phyloP scores from a whole-genome alignment of 306 rosid genomes.

The Rosa persica region DNA sequence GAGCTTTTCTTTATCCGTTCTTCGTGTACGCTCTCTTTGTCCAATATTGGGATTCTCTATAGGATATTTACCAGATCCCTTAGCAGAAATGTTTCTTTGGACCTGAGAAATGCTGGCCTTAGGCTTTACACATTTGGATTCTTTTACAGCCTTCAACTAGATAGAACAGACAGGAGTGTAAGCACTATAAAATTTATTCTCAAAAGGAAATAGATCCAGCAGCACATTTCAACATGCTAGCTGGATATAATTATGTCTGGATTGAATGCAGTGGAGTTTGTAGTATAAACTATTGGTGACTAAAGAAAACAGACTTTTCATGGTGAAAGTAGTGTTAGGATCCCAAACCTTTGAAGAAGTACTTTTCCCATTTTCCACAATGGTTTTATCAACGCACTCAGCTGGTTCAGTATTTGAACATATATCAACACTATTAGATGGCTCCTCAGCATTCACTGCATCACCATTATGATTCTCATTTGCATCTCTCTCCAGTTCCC shows the following conservation, averaged over 20 bases:
- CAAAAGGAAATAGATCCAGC: background rate
- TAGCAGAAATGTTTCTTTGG: slow-evolving; percentile 32
- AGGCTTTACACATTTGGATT: slow-evolving; percentile 33
- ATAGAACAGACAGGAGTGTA: background rate
- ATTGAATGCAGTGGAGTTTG: background rate
- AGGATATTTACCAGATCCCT: slow-evolving; percentile 24
- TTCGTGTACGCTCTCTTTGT: slow-evolving; percentile 40
- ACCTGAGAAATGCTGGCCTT: slow-evolving; percentile 26
- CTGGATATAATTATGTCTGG: background rate
- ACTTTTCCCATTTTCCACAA: slow-evolving; percentile 28
- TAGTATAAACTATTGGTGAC: background rate
- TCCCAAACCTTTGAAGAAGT: slow-evolving; percentile 48
- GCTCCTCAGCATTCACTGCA: slow-evolving; percentile 30
- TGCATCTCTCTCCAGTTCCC: slow-evolving; percentile 10
- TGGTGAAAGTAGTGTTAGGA: background rate
- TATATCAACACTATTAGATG: slow-evolving; percentile 21
- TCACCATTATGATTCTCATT: slow-evolving; percentile 4
- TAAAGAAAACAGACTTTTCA: background rate
- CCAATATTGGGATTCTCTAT: slow-evolving; percentile 27
- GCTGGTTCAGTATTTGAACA: slow-evolving; percentile 30
- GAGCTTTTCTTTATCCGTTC: slow-evolving; percentile 28
- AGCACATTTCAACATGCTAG: background rate
- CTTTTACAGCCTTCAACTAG: slow-evolving; percentile 37
- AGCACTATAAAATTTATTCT: slow-evolving; percentile 1
- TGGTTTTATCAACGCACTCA: slow-evolving; percentile 30